Evolutionary conservation across 2,329 filamentous ascomycete species (phyloP), one percentile per base, ranked within the genome.

Genomic region (Fusarium bulbicola): DNA sequence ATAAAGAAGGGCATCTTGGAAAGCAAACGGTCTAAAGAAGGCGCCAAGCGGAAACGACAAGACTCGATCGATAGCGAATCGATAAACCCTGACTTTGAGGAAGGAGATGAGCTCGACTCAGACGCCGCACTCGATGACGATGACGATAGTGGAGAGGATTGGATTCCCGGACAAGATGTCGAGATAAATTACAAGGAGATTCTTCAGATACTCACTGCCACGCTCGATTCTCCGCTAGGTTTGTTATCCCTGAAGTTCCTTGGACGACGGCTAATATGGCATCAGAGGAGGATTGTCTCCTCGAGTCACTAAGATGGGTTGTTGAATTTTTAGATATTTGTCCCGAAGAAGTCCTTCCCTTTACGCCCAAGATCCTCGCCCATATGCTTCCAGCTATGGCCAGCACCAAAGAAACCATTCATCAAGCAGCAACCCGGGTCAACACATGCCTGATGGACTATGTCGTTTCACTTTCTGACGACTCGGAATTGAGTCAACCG

Each of bases 271-370:
- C 73, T 79, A 59, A 77, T 63, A 28, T 54, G 21, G 18, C 3
- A 11, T 74, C 80, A 92, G 95, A 98, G 80, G 95, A 98, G 80
- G 94, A 97, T 78, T 95, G 97, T 73, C 89, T 98, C 49, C 87
- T 98, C 43, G 97, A 97, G 59, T 95, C 95, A 7, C 86, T 99
- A 34, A 90, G 94, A 70, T 99, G 96, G 96, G 95, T 99, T 73
- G 95, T 98, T 74, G 93, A 93, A 67, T 98, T 99, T 80, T 92
- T 99, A 75, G 95, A 98, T 72, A 98, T 99, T 50, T 98, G 95
- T 76, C 95, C 96, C 0, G 96, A 98, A 80, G 96, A 99, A 78
- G 97, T 99, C 8, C 87, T 99, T 46, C 93, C 93, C 8, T 98
- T 98, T 81, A 96, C 97, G 2, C 97, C 97, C 28, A 93, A 94